Base-by-base conservation (phyloP, 306 rosid genomes). In the Quercus bicolor region DNA sequence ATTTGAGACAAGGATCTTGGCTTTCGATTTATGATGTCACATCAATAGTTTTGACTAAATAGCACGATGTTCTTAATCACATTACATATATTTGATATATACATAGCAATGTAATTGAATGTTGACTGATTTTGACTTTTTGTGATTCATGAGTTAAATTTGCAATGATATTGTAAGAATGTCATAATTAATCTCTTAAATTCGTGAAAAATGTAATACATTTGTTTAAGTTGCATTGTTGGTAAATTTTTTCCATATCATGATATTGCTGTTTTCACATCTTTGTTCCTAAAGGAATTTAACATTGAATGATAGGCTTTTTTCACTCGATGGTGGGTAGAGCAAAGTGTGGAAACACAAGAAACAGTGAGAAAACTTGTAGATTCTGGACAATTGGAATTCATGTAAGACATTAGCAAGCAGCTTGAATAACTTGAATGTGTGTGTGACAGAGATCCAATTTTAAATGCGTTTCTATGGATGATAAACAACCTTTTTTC, bases 301-400 rank as follows among this genome's bases (percentile, higher is more conserved):
- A 19, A 45, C 45, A 53, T 75, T 77, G 51, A 77, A 52, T 78
- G 23, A 5, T 28, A 94, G 97, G 98, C 89, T 0, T 94, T 92
- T 78, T 89, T 94, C 77, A 87, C 86, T 81, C 81, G 95, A 75
- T 94, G 98, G 98, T 91, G 98, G 98, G 52, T 78, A 51, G 83
- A 85, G 64, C 97, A 91, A 68, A 92, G 90, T 65, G 83, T 75
- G 37, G 85, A 69, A 80, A 84, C 68, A 15, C 94, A 94, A 85
- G 86, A 86, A 73, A 76, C 34, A 81, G 91, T 91, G 76, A 84
- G 72, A 75, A 88, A 85, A 70, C 90, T 94, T 43, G 98, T 92
- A 34, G 78, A 84, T 66, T 84, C 82, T 1, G 93, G 88, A 16
- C 97, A 81, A 52, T 82, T 94, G 33, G 98, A 94, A 82, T 92